Conservation (phyloP, 768 basidiomycete genomes). For the Agaricus bisporus region DNA sequence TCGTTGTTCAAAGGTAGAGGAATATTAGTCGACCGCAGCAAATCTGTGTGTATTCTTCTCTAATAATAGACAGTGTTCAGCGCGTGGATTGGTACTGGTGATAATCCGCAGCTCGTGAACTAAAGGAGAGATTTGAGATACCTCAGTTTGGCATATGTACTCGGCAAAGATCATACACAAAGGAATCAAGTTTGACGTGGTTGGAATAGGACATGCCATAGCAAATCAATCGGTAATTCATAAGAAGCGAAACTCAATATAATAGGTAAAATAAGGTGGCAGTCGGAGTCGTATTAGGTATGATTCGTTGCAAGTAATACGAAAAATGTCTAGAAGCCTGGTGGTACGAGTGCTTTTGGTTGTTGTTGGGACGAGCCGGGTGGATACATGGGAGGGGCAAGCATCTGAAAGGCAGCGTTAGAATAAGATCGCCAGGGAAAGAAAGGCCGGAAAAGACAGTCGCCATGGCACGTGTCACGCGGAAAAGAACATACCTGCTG, state of each 20-base stretch:
- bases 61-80: slow-evolving; percentile 9
- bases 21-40: slow-evolving; percentile 19
- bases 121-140: neutral
- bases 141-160: neutral
- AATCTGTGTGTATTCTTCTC: slow-evolving; percentile 6
- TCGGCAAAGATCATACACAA: neutral
- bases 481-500: slow-evolving; percentile 63
- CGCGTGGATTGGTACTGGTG: slow-evolving; percentile 2
- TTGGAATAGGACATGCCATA: slow-evolving; percentile 2
- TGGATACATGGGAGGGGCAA: slow-evolving; percentile 59
- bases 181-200: neutral
- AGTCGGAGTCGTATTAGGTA: slow-evolving; percentile 6
- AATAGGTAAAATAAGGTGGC: neutral
- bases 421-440: slow-evolving; percentile 10
- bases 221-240: slow-evolving; percentile 4
- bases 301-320: slow-evolving; percentile 11
- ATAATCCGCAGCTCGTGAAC: slow-evolving; percentile 4
- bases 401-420: slow-evolving; percentile 49
- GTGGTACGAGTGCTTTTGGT: slow-evolving; percentile 69
- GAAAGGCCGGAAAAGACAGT: slow-evolving; percentile 1
- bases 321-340: slow-evolving; percentile 57
- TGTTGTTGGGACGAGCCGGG: slow-evolving; percentile 29
- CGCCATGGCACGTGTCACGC: slow-evolving; percentile 1
- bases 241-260: slow-evolving; percentile 7
- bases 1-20: slow-evolving; percentile 16